Conservation (phyloP, 345 rosid species). For the Populus davidiana region DNA sequence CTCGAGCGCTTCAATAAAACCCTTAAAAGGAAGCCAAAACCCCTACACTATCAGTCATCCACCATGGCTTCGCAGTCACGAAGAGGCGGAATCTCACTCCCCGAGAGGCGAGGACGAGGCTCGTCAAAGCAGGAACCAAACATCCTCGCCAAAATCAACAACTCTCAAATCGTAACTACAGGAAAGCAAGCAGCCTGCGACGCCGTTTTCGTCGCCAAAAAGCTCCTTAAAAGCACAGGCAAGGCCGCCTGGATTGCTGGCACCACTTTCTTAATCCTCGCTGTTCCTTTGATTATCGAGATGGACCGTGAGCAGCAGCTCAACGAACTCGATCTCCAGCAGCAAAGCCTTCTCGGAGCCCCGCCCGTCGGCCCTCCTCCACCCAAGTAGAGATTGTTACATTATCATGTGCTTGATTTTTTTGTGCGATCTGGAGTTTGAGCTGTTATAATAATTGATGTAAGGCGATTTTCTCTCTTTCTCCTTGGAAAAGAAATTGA, state of each 20-base stretch:
- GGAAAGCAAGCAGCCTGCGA: constrained; percentile 59
- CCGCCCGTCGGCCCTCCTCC: constrained; percentile 33
- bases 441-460: background rate
- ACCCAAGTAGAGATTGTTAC: constrained; percentile 1
- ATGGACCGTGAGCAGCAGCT: constrained; percentile 68
- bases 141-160: constrained; percentile 40
- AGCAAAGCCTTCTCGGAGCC: constrained; percentile 64
- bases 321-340: constrained; percentile 65
- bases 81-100: background rate
- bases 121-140: constrained; percentile 24
- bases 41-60: background rate
- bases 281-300: constrained; percentile 61
- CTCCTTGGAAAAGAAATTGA: background rate
- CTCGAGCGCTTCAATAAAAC: background rate
- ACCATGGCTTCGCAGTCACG: background rate
- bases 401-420: background rate
- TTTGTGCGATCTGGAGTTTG: background rate
- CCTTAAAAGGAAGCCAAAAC: background rate
- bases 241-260: constrained; percentile 87
- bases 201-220: constrained; percentile 58
- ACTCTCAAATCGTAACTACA: constrained; percentile 40
- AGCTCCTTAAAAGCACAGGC: constrained; percentile 75
- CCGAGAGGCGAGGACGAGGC: constrained; percentile 24
- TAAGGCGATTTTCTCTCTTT: background rate
- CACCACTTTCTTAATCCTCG: constrained; percentile 63